These are phyloP conservation scores for Flueggea neowawraea DNA, from an alignment of 441 rosid genomes.

Conservation along the genomic window DNA sequence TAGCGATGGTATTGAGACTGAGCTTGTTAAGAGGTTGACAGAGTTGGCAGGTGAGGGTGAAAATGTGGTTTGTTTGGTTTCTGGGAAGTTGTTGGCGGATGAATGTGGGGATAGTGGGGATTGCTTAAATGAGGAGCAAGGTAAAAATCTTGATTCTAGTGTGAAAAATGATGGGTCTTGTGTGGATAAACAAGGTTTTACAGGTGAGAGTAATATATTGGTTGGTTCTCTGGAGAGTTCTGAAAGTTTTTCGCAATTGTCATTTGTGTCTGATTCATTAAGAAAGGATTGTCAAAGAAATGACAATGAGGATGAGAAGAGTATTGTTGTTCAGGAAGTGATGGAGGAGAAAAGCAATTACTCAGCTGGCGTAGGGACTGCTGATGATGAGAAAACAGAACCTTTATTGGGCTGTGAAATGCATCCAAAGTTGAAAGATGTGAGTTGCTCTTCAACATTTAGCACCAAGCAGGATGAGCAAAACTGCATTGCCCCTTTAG, in stretches of 20 bases:
- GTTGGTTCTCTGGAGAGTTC: constrained; percentile 11
- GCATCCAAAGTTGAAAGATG: constrained; percentile 9
- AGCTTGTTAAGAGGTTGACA: constrained; percentile 6
- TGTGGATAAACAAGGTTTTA: constrained; percentile 16
- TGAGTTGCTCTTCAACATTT: constrained; percentile 14
- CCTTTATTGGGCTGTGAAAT: constrained; percentile 14
- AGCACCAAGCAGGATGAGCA: constrained; percentile 5
- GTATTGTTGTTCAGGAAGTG: background rate
- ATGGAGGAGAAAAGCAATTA: constrained; percentile 15
- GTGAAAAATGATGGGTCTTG: constrained; percentile 13
- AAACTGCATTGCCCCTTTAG: constrained; percentile 4
- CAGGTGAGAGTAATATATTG: constrained; percentile 5
- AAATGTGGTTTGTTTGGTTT: constrained; percentile 12
- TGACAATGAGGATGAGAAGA: constrained; percentile 14
- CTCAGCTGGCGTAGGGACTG: constrained; percentile 16
- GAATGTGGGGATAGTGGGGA: constrained; percentile 9
- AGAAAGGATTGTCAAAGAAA: constrained; percentile 12
- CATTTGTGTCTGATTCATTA: background rate
- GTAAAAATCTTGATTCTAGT: constrained; percentile 16
- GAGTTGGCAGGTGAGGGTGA: constrained; percentile 8
- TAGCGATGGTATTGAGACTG: constrained; percentile 9
- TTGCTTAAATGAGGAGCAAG: constrained; percentile 18
- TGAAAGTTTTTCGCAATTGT: constrained; percentile 13
- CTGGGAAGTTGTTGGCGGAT: constrained; percentile 6
- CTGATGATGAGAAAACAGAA: constrained; percentile 9